Percentiles rank a stretch among this genome's conserved stretches.
These are phyloP conservation scores for Juglanconis sp. DNA, from an alignment of 2,329 filamentous ascomycete species.

Conservation along the genomic window DNA sequence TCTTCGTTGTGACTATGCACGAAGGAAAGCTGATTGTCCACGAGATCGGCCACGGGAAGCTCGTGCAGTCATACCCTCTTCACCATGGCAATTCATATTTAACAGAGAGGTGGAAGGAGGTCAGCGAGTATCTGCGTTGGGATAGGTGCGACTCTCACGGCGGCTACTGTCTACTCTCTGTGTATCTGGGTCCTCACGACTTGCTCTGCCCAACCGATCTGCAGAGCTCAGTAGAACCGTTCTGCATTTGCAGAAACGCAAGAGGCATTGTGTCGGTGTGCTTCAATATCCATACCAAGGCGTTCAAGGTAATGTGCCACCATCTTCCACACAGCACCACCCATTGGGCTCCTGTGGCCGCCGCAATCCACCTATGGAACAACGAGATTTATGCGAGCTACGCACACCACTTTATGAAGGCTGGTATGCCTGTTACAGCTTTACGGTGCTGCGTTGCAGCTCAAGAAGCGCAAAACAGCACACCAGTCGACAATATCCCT, in stretches of 20 bases:
- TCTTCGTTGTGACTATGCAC: background rate
- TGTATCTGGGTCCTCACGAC: background rate
- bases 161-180: background rate
- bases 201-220: background rate
- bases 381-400: background rate
- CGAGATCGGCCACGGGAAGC: background rate
- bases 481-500: background rate
- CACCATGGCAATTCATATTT: background rate
- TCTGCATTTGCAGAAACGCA: background rate
- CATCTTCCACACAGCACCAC: background rate
- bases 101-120: background rate
- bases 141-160: background rate
- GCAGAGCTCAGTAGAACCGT: background rate
- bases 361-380: background rate
- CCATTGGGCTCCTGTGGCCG: background rate
- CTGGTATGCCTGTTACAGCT: background rate
- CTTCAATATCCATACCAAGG: background rate
- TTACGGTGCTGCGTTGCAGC: background rate
- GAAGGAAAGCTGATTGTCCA: background rate
- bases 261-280: background rate
- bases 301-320: background rate
- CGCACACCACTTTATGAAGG: background rate
- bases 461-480: background rate
- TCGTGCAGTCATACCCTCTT: background rate
- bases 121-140: background rate